Conservation (phyloP, 257 asterid genomes). For the Orobanche coerulescens region DNA sequence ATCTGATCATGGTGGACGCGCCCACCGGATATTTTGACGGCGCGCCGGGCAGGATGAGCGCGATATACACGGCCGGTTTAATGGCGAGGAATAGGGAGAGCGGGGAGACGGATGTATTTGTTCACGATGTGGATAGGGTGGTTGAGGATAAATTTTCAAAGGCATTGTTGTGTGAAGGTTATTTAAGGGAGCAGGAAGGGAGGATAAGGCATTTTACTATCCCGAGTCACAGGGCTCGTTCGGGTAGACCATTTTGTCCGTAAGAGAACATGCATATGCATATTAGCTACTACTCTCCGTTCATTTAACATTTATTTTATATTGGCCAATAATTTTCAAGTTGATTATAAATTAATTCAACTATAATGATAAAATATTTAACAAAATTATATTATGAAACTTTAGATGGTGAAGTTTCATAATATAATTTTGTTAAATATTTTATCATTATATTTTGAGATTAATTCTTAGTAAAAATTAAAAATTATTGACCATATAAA, state of each 20-base stretch:
- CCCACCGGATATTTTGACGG: conserved; percentile 73
- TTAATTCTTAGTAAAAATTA: too few species aligned
- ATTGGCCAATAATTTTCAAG: too few species aligned
- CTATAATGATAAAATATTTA: too few species aligned
- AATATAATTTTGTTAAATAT: too few species aligned
- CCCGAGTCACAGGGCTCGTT: conserved; percentile 54
- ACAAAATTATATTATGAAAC: too few species aligned
- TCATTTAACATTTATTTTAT: too few species aligned
- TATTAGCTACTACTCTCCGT: too few species aligned
- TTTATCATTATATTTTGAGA: too few species aligned
- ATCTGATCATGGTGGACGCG: conserved; percentile 87
- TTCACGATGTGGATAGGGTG: conserved; percentile 74
- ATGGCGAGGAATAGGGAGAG: conserved; percentile 63
- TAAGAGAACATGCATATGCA: conserved; percentile 20
- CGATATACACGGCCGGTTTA: conserved; percentile 74
- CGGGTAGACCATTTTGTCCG: conserved; percentile 66
- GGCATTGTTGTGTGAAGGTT: conserved; percentile 71
- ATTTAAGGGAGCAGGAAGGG: conserved; percentile 55
- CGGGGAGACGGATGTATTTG: conserved; percentile 78
- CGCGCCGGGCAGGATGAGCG: conserved; percentile 87
- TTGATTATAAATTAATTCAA: too few species aligned
- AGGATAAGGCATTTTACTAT: conserved; percentile 68
- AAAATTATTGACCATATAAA: too few species aligned
- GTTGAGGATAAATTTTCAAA: conserved; percentile 74
- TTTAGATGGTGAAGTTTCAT: too few species aligned